These are phyloP conservation scores for Penicillium chermesinum DNA, from an alignment of 495 filamentous ascomycete genomes.

Conservation along the genomic window DNA sequence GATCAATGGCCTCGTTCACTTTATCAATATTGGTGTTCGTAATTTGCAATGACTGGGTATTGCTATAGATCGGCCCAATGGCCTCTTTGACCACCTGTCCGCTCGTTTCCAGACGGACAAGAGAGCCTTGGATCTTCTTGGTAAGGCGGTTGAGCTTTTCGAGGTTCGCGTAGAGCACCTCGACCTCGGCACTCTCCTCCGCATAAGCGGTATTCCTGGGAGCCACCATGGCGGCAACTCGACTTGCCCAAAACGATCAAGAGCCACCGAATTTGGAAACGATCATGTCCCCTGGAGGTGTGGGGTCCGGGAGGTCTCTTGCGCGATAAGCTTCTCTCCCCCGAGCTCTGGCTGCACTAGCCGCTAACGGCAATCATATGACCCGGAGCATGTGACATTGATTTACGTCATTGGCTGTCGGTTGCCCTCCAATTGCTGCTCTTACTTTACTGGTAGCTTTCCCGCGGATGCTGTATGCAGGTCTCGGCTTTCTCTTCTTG, in stretches of 20 bases:
- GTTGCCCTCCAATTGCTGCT: neutral
- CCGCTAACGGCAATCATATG: slow-evolving; percentile 3
- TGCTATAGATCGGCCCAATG: slow-evolving; percentile 87
- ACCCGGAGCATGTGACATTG: slow-evolving; percentile 13
- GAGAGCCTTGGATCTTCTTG: slow-evolving; percentile 87
- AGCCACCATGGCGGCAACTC: slow-evolving; percentile 41
- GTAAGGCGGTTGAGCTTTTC: slow-evolving; percentile 68
- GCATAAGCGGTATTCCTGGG: slow-evolving; percentile 52
- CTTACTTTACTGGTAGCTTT: neutral
- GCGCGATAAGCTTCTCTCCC: slow-evolving; percentile 20
- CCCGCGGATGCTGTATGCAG: slow-evolving; percentile 20
- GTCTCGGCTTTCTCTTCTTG: slow-evolving; percentile 52
- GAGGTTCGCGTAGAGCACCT: slow-evolving; percentile 61
- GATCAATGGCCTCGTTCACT: slow-evolving; percentile 79
- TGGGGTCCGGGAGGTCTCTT: slow-evolving; percentile 14
- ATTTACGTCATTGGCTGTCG: slow-evolving; percentile 24
- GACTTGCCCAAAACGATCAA: slow-evolving; percentile 3
- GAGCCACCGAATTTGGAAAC: slow-evolving; percentile 12
- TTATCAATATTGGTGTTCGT: slow-evolving; percentile 85
- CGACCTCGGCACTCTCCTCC: slow-evolving; percentile 69
- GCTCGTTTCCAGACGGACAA: slow-evolving; percentile 76
- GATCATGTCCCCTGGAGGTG: slow-evolving; percentile 24
- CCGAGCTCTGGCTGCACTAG: slow-evolving; percentile 17
- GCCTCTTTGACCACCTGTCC: slow-evolving; percentile 87
- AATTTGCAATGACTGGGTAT: slow-evolving; percentile 81